Conservation (phyloP, 306 rosid genomes). For the Citrullus amarus region DNA sequence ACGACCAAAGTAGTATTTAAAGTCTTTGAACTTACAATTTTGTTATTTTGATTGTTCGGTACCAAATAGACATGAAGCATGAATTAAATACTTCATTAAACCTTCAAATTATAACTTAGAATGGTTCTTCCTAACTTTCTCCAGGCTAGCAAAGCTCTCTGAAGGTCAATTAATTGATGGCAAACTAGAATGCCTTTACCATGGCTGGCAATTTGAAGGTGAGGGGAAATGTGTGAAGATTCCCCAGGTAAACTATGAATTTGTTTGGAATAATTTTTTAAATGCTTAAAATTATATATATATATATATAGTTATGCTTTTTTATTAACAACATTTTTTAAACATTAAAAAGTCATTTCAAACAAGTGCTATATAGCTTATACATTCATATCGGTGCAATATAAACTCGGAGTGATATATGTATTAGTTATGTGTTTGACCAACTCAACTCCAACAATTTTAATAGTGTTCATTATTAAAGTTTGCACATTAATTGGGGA, state of each 20-base stretch:
- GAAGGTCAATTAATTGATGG: conserved; percentile 96
- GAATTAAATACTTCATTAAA: too few species aligned
- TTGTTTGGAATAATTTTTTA: too few species aligned
- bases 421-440: not conserved
- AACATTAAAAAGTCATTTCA: too few species aligned
- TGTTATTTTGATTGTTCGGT: too few species aligned
- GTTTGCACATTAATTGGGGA: too few species aligned
- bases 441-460: too few species aligned
- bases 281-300: not conserved
- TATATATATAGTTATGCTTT: too few species aligned
- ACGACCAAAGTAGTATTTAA: too few species aligned
- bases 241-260: conserved; percentile 52
- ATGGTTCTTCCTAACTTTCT: not conserved
- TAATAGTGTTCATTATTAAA: too few species aligned
- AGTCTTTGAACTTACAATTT: too few species aligned
- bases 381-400: not conserved
- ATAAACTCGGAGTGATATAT: not conserved
- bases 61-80: too few species aligned
- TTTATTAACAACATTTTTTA: too few species aligned
- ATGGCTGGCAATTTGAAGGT: conserved; percentile 97
- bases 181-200: conserved; percentile 80
- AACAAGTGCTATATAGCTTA: not conserved
- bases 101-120: not conserved
- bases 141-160: conserved; percentile 79
- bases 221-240: conserved; percentile 91